These are phyloP conservation scores for Marvania coccoides DNA, from an alignment of 139 green algal species.

Conservation along the genomic window DNA sequence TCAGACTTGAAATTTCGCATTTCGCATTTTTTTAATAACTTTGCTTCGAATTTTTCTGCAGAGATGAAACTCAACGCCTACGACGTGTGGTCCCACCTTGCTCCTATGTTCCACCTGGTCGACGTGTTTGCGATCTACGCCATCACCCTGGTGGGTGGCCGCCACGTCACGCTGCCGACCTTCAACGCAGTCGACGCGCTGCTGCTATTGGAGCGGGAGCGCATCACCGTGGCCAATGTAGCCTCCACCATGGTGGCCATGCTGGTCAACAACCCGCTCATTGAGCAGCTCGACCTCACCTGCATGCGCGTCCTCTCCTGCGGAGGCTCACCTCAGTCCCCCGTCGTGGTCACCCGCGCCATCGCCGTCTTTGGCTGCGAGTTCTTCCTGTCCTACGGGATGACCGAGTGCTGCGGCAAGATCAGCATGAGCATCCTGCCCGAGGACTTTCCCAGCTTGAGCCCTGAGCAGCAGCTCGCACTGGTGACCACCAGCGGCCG, in stretches of 20 bases:
- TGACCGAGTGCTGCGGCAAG: slow-evolving; percentile 95
- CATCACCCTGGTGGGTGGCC: slow-evolving; percentile 71
- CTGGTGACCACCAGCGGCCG: slow-evolving; percentile 59
- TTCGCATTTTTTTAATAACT: background rate
- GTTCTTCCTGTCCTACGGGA: slow-evolving; percentile 86
- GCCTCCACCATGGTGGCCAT: slow-evolving; percentile 86
- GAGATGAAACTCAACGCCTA: slow-evolving; percentile 66
- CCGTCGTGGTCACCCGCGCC: slow-evolving; percentile 37
- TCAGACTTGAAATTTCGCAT: background rate
- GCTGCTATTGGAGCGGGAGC: slow-evolving; percentile 77
- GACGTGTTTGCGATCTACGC: slow-evolving; percentile 88
- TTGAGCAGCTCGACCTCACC: slow-evolving; percentile 56
- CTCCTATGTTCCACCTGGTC: slow-evolving; percentile 92
- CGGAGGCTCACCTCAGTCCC: slow-evolving; percentile 70
- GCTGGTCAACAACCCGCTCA: slow-evolving; percentile 62
- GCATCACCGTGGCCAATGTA: slow-evolving; percentile 69
- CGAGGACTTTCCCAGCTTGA: background rate
- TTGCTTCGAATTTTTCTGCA: slow-evolving; percentile 13
- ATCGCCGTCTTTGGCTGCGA: slow-evolving; percentile 68
- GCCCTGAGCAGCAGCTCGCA: slow-evolving; percentile 34
- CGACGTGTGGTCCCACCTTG: slow-evolving; percentile 82
- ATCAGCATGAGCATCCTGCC: slow-evolving; percentile 85
- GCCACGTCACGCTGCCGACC: slow-evolving; percentile 62
- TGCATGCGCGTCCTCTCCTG: slow-evolving; percentile 72
- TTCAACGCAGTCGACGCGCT: slow-evolving; percentile 58